phyloP scores from a whole-genome alignment of 1,139 yeast species.

The Blastobotrys persicus region DNA sequence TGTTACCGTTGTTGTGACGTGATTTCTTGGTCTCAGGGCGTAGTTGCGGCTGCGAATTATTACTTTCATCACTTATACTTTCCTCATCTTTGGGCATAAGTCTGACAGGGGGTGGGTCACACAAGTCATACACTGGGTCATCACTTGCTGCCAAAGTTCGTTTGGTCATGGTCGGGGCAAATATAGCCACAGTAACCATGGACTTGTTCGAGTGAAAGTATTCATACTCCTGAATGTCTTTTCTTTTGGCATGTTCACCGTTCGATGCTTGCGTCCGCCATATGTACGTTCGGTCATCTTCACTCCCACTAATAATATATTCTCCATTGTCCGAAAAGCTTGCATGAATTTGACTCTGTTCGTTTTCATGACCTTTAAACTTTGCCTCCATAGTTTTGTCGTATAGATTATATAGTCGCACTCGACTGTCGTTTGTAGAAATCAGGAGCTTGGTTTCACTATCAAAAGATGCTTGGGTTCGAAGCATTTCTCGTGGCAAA shows the following conservation, averaged over 20 bases:
- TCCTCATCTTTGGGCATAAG: constrained; percentile 17
- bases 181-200: constrained; percentile 68
- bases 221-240: constrained; percentile 41
- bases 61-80: constrained; percentile 11
- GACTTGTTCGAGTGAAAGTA: constrained; percentile 77
- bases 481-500: constrained; percentile 24
- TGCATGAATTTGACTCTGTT: constrained; percentile 70
- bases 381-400: constrained; percentile 59
- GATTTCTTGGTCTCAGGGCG: too few relatives aligned
- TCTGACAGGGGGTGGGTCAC: constrained; percentile 36
- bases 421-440: constrained; percentile 76
- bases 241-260: constrained; percentile 24
- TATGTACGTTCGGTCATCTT: constrained; percentile 52
- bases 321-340: constrained; percentile 53
- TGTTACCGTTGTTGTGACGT: constrained; percentile 39
- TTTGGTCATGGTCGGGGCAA: constrained; percentile 76
- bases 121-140: constrained; percentile 72
- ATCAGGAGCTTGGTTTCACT: constrained; percentile 33
- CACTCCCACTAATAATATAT: constrained; percentile 46
- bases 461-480: constrained; percentile 20
- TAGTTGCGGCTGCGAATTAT: constrained; percentile 17
- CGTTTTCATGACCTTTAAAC: constrained; percentile 71
- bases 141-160: constrained; percentile 66
- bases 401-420: constrained; percentile 62
- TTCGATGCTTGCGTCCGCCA: constrained; percentile 49